Conservation (phyloP, 2,329 filamentous ascomycete species). For the Xylariaceae sp. region DNA sequence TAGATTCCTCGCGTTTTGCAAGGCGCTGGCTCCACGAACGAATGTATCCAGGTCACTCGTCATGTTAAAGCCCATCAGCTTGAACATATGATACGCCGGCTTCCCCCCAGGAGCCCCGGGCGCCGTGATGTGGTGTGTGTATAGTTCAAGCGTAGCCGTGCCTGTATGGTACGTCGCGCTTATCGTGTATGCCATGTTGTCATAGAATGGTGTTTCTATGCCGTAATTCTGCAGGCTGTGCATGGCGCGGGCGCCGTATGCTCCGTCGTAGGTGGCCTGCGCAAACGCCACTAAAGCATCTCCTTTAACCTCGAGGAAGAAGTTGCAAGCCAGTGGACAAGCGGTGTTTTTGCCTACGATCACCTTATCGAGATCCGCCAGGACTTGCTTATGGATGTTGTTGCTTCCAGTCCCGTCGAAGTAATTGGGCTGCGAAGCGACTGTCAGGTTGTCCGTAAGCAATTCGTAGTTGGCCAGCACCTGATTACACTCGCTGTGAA, state of each 20-base stretch:
- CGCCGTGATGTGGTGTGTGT: not conserved
- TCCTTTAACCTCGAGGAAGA: slow-evolving; percentile 15
- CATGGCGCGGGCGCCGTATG: slow-evolving; percentile 38
- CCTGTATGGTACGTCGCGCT: slow-evolving; percentile 8
- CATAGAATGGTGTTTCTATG: slow-evolving; percentile 13
- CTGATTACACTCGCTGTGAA: not conserved
- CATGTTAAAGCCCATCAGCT: slow-evolving; percentile 1
- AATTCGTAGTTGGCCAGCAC: not conserved
- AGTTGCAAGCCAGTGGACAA: slow-evolving; percentile 23
- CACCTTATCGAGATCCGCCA: slow-evolving; percentile 4
- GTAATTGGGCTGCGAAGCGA: not conserved
- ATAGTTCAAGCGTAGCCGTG: slow-evolving; percentile 3
- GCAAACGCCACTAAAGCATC: slow-evolving; percentile 30
- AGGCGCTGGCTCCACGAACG: slow-evolving; percentile 1
- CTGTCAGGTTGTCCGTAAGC: not conserved
- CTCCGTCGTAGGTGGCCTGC: slow-evolving; percentile 39
- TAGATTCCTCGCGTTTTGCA: slow-evolving; percentile 13
- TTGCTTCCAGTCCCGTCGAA: not conserved
- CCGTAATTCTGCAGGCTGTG: slow-evolving; percentile 37
- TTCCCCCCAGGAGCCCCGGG: not conserved
- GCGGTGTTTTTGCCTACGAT: slow-evolving; percentile 13
- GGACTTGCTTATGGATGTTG: too few species aligned
- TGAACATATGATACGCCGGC: slow-evolving; percentile 1
- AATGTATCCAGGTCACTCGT: not conserved
- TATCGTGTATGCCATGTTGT: slow-evolving; percentile 10